Conservation (phyloP, 73 alveolate genomes). For the Uronychia binucleata region DNA sequence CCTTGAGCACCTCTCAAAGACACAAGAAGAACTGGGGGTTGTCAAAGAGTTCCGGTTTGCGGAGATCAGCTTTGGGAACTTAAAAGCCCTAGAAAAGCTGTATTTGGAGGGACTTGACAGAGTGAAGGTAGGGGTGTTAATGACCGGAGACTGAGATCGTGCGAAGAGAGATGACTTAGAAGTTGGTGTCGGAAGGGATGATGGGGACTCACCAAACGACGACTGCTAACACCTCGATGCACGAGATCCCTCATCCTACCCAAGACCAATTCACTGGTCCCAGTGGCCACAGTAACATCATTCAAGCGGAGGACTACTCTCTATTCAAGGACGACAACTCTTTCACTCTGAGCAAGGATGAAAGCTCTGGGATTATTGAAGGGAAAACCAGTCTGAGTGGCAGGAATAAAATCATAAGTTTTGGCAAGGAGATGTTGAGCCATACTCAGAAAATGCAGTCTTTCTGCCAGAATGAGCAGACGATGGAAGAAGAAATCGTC, state of each 20-base stretch:
- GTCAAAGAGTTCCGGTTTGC: background rate
- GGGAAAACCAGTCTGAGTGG: background rate
- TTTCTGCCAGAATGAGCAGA: no score
- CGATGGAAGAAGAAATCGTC: background rate
- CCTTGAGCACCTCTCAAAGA: background rate
- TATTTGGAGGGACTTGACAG: background rate
- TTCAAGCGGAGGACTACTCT: background rate
- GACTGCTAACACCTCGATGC: background rate
- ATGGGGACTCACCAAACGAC: background rate
- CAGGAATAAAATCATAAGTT: background rate
- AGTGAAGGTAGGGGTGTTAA: background rate
- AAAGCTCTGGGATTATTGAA: background rate
- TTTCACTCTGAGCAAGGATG: background rate
- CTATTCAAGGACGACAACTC: background rate
- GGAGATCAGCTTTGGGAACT: background rate
- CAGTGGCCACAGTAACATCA: background rate
- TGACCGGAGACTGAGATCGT: background rate
- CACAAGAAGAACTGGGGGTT: background rate
- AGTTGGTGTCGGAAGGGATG: background rate
- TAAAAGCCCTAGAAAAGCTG: background rate
- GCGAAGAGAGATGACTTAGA: background rate
- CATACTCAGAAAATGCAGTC: background rate
- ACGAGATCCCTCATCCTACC: slow-evolving; percentile 4
- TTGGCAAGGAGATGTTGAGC: background rate
- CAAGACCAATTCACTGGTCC: background rate